These are phyloP conservation scores for Passiflora organensis DNA, from an alignment of 345 rosid species.

Conservation along the genomic window DNA sequence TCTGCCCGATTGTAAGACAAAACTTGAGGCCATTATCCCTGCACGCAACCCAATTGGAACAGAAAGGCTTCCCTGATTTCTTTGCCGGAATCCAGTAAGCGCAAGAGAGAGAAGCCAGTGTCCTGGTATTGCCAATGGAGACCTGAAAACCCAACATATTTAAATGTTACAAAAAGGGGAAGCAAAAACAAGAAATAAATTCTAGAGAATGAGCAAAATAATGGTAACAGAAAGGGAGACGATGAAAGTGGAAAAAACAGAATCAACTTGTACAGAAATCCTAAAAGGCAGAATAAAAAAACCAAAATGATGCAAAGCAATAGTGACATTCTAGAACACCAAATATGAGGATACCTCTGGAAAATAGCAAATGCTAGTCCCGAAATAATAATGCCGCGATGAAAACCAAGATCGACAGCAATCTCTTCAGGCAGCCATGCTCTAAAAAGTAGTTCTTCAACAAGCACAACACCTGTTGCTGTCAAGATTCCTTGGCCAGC, in stretches of 20 bases:
- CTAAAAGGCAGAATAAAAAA: background rate
- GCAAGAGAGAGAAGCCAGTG: conserved; percentile 72
- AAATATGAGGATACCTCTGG: conserved; percentile 54
- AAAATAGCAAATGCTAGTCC: conserved; percentile 66
- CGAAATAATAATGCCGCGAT: conserved; percentile 60
- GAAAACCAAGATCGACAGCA: conserved; percentile 70
- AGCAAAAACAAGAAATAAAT: background rate
- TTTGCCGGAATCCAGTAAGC: conserved; percentile 56
- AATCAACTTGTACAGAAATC: background rate
- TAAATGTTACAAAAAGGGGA: background rate
- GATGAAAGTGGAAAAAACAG: too few species aligned
- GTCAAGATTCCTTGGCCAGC: conserved; percentile 52
- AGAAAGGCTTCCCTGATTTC: conserved; percentile 55
- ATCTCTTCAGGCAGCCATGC: conserved; percentile 86
- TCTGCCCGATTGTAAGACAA: conserved; percentile 58
- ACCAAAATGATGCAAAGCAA: background rate
- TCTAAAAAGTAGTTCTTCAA: conserved; percentile 84
- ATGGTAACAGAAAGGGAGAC: background rate
- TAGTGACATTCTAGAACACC: background rate
- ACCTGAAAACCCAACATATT: conserved; percentile 41
- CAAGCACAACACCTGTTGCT: conserved; percentile 58
- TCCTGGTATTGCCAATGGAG: conserved; percentile 62
- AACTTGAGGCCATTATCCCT: conserved; percentile 64
- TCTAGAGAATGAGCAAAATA: background rate
- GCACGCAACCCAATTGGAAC: conserved; percentile 65